Percentiles rank a stretch among this genome's conserved stretches.
These are phyloP conservation scores for Talaromyces sp. DNA, from an alignment of 2,329 filamentous ascomycete species.

Conservation along the genomic window DNA sequence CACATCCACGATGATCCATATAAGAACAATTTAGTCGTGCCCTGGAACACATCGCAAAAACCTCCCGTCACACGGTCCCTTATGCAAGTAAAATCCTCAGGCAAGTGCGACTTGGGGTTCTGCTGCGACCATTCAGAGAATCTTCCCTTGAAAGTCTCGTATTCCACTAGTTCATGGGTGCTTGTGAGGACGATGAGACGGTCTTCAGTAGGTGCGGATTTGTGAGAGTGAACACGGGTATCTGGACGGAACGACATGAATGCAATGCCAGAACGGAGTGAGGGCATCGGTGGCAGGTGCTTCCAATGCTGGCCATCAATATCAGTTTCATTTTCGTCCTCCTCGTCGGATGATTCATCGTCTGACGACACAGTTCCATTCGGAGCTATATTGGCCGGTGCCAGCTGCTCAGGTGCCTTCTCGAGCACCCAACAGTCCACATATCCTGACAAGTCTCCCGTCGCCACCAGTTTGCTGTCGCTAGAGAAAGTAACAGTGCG, in stretches of 20 bases:
- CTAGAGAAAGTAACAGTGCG: constrained; percentile 71
- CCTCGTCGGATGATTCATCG: constrained; percentile 45
- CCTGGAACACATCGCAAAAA: constrained; percentile 66
- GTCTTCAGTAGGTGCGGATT: constrained; percentile 30
- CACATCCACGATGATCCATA: constrained; percentile 82
- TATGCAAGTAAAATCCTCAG: constrained; percentile 65
- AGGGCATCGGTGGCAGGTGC: constrained; percentile 63
- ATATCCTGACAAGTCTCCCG: constrained; percentile 75
- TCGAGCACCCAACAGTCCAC: constrained; percentile 80
- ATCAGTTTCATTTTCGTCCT: constrained; percentile 36
- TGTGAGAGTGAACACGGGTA: constrained; percentile 19
- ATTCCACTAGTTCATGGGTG: constrained; percentile 65
- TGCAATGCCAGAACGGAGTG: constrained; percentile 59
- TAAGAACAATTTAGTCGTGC: constrained; percentile 68
- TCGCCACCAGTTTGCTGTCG: constrained; percentile 72
- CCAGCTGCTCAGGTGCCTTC: constrained; percentile 40
- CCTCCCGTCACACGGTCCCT: constrained; percentile 77
- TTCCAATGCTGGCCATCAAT: constrained; percentile 66
- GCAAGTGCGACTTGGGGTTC: constrained; percentile 72
- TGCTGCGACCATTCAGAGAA: constrained; percentile 80
- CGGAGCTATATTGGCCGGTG: constrained; percentile 22
- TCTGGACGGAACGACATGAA: constrained; percentile 61
- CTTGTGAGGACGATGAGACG: constrained; percentile 58
- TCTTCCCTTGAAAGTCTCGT: constrained; percentile 70
- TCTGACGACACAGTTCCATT: constrained; percentile 28